Evolutionary conservation across 169 alveolate species (phyloP), one percentile per base, ranked within the genome.

Genomic region (Cytauxzoon felis): DNA sequence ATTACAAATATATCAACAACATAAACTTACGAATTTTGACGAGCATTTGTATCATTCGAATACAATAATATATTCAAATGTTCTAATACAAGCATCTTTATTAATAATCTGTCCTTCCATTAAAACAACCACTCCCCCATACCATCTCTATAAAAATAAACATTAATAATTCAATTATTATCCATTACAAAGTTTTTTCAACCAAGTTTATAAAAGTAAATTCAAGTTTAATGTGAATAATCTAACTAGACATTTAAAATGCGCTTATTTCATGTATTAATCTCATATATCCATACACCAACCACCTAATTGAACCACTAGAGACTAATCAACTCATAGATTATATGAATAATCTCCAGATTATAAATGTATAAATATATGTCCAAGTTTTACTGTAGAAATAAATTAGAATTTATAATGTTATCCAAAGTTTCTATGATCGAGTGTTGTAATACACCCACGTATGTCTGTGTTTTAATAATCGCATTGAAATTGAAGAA

Each of bases 21-120:
- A 5, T 2, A 13, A n/a, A 52, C 80, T 6, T 73, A 73, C 84
- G 84, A 78, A 8, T 29, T 45, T 24, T 64, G 78, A 16, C 63
- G 84, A 48, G 58, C 56, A 24, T 73, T 64, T 60, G 69, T 53
- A 18, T 73, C 70, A 3, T 68, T 16, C 38, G 84, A 64, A 63
- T 54, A 26, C 23, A 73, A 54, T 0, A 73, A 56, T 43, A 54
- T 43, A 60, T 34, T 61, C 21, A 73, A 53, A 59, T 62, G 72
- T 23, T 73, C 72, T 50, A 73, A 27, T 4, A 73, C 79, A 24
- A 36, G 29, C 84, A 73, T 73, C 33, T 61, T 60, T 36, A 47
- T 9, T 48, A 11, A 23, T 18, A 16, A 16, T n/a, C 56, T 18
- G 13, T 11, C 54, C 56, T 16, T 16, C 56, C 56, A 48, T 48